Evolutionary conservation across 2,329 filamentous ascomycete species (phyloP).

Genomic region (Helminthosporium solani): DNA sequence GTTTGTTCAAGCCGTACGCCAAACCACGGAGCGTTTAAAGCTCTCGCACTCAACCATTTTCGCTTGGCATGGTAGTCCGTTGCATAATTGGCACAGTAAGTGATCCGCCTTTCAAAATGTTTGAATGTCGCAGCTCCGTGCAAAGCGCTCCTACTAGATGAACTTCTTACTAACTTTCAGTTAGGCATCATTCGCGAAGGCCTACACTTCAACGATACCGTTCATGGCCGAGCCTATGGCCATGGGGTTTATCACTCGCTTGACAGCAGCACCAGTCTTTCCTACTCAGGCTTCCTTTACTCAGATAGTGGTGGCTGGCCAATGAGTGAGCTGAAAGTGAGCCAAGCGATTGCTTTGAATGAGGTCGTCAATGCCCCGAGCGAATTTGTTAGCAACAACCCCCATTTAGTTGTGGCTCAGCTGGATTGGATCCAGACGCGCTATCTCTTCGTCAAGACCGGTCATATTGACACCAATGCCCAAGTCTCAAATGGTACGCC

Average conservation of each 20-base stretch:
- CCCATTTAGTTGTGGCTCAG: constrained; percentile 71
- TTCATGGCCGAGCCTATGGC: constrained; percentile 70
- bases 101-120: too few species aligned
- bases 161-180: too few species aligned
- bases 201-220: constrained; percentile 65
- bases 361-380: constrained; percentile 77
- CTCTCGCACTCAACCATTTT: constrained; percentile 68
- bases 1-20: constrained; percentile 65
- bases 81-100: constrained; percentile 73
- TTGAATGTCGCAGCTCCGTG: too few species aligned
- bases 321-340: constrained; percentile 63
- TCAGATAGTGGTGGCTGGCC: constrained; percentile 55
- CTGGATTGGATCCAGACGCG: constrained; percentile 88
- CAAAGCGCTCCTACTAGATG: too few species aligned
- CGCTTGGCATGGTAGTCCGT: constrained; percentile 78
- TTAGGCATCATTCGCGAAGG: constrained; percentile 76
- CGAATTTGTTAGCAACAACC: constrained; percentile 57
- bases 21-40: constrained; percentile 44
- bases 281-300: constrained; percentile 46
- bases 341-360: constrained; percentile 69
- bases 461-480: background rate
- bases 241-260: constrained; percentile 80
- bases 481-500: background rate
- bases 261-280: constrained; percentile 56
- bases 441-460: constrained; percentile 67